These are phyloP conservation scores for Lactuca sativa DNA, from an alignment of 129 eudicot genomes.

Conservation along the genomic window DNA sequence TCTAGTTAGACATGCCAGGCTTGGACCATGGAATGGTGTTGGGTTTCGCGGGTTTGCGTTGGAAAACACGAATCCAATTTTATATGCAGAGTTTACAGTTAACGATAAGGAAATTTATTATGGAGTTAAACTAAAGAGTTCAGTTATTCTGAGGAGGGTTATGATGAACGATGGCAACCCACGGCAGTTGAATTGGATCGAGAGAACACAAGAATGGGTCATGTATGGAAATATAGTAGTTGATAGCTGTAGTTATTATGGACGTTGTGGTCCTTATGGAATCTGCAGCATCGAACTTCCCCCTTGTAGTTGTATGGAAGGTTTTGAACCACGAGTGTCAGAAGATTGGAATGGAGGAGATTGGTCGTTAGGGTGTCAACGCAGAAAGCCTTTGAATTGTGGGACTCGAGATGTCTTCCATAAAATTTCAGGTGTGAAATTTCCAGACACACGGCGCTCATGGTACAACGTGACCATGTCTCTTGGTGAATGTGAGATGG, in stretches of 20 bases:
- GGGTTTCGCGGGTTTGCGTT: constrained; percentile 30
- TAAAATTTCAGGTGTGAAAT: constrained; percentile 20
- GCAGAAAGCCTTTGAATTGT: constrained; percentile 25
- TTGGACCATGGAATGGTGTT: constrained; percentile 56
- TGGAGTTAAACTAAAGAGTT: neutral
- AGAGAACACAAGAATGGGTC: constrained; percentile 31
- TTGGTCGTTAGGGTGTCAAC: constrained; percentile 48
- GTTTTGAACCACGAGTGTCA: constrained; percentile 33
- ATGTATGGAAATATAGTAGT: neutral
- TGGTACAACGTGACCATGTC: constrained; percentile 25
- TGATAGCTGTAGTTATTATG: constrained; percentile 36
- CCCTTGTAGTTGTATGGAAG: constrained; percentile 40
- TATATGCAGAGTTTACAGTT: neutral
- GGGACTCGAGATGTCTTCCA: constrained; percentile 35
- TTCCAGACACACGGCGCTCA: constrained; percentile 34
- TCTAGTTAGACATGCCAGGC: neutral
- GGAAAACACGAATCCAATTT: neutral
- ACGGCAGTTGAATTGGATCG: constrained; percentile 33
- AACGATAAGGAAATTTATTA: constrained; percentile 35
- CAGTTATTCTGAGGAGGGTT: constrained; percentile 17
- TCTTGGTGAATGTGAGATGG: constrained; percentile 33
- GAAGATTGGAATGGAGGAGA: constrained; percentile 33
- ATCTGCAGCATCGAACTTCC: constrained; percentile 19
- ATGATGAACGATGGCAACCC: constrained; percentile 33
- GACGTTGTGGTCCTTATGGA: constrained; percentile 46